Evolutionary conservation across 2,329 filamentous ascomycete genomes (phyloP).

Genomic region (Helicocarpus griseus): DNA sequence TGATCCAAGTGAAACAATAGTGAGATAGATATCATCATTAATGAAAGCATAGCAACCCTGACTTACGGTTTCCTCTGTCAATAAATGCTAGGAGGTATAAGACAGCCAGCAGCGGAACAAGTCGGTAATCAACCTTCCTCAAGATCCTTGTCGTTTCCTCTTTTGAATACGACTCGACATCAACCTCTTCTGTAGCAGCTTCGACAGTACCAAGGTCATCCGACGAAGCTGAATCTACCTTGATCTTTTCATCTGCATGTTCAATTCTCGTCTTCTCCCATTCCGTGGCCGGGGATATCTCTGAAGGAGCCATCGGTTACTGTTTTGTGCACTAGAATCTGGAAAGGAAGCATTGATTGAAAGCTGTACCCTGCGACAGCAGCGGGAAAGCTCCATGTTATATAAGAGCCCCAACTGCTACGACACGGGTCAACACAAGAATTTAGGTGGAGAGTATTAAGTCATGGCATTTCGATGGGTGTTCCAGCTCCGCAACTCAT

Average conservation of each 20-base stretch:
- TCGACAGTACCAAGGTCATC: slow-evolving; percentile 1
- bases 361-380: too few species aligned
- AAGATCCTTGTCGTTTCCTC: slow-evolving; percentile 19
- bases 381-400: not conserved
- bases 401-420: not conserved
- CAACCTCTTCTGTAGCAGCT: slow-evolving; percentile 4
- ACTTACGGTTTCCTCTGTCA: slow-evolving; percentile 43
- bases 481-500: not conserved
- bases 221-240: not conserved
- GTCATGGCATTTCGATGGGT: not conserved
- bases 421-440: not conserved
- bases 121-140: slow-evolving; percentile 31
- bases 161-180: slow-evolving; percentile 8
- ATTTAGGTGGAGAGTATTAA: not conserved
- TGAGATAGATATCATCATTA: not conserved
- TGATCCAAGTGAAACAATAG: not conserved
- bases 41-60: not conserved
- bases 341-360: not conserved
- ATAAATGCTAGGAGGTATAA: slow-evolving; percentile 65
- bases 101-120: slow-evolving; percentile 32
- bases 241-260: not conserved
- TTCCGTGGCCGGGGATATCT: not conserved
- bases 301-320: not conserved
- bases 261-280: not conserved
- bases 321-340: not conserved